phyloP scores from a whole-genome alignment of 352 stramenopile genomes.

The Hyaloperonospora arabidopsidis region DNA sequence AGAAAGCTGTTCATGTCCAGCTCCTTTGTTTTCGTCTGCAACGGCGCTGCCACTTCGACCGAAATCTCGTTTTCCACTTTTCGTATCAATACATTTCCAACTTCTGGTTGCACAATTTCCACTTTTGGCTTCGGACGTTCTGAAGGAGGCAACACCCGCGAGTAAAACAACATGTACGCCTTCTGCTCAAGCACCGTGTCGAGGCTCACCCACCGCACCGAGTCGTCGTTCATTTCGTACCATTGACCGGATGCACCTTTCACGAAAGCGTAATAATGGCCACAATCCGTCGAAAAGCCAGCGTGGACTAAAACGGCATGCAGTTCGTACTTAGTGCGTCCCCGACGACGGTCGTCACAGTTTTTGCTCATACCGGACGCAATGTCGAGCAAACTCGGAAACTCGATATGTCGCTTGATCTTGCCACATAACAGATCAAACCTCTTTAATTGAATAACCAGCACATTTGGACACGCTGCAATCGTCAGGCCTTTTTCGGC shows the following conservation, averaged over 20 bases:
- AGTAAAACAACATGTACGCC: conserved; percentile 90
- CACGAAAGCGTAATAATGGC: conserved; percentile 89
- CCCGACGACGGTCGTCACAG: conserved; percentile 40
- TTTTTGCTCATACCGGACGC: conserved; percentile 45
- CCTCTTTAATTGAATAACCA: conserved; percentile 88
- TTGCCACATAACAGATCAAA: conserved; percentile 85
- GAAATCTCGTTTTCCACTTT: conserved; percentile 16
- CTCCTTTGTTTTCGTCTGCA: conserved; percentile 30
- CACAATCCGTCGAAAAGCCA: conserved; percentile 82
- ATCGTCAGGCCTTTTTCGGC: conserved; percentile 83
- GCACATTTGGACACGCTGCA: conserved; percentile 69
- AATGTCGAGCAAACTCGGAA: conserved; percentile 62
- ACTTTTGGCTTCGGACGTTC: conserved; percentile 36
- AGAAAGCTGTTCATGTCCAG: conserved; percentile 66
- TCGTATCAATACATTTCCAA: conserved; percentile 2
- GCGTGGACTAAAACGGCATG: conserved; percentile 82
- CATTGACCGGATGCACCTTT: conserved; percentile 83
- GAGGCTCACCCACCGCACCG: conserved; percentile 78
- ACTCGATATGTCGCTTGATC: conserved; percentile 84
- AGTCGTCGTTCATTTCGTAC: conserved; percentile 90
- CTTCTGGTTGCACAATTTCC: conserved; percentile 3
- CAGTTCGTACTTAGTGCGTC: conserved; percentile 62
- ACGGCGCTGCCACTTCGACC: conserved; percentile 16
- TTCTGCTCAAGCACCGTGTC: conserved; percentile 83
- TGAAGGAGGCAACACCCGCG: conserved; percentile 44